Conservation (phyloP, 768 basidiomycete species). For the Exidia glandulosa region DNA sequence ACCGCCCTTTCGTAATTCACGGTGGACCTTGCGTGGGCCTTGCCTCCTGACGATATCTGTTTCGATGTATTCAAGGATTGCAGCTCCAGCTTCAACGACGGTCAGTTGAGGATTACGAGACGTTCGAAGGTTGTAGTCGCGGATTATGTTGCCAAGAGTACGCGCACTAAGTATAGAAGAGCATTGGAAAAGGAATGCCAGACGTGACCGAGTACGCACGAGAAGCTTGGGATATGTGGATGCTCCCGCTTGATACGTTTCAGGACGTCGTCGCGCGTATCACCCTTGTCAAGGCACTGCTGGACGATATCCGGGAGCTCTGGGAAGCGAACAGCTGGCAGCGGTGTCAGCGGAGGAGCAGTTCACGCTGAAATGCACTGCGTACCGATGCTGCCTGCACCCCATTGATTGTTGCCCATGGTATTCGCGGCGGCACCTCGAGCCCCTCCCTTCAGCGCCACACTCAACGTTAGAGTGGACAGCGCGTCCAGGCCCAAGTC, state of each 20-base stretch:
- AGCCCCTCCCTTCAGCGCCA: too few relatives aligned
- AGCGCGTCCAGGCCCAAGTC: neutral
- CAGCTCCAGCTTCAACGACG: neutral
- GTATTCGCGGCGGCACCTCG: neutral
- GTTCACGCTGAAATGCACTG: neutral
- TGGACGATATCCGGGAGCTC: neutral
- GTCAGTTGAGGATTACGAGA: neutral
- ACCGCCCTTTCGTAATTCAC: neutral
- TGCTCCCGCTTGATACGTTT: neutral
- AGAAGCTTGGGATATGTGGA: neutral
- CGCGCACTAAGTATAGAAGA: neutral
- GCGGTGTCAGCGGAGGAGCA: neutral
- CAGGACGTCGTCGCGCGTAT: neutral
- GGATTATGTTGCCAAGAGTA: neutral
- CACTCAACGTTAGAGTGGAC: neutral
- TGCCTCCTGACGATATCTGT: neutral
- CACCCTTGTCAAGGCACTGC: neutral
- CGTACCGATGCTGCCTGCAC: neutral
- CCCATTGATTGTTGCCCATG: neutral
- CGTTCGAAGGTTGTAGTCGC: neutral
- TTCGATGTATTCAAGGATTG: neutral
- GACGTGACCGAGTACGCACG: neutral
- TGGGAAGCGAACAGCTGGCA: neutral
- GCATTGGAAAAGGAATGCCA: neutral
- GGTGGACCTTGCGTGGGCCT: neutral